A percentile compares a stretch with the other conserved stretches of the same genome.
These are phyloP conservation scores for Auricularia sp. DNA, from an alignment of 768 basidiomycete species.

Conservation along the genomic window DNA sequence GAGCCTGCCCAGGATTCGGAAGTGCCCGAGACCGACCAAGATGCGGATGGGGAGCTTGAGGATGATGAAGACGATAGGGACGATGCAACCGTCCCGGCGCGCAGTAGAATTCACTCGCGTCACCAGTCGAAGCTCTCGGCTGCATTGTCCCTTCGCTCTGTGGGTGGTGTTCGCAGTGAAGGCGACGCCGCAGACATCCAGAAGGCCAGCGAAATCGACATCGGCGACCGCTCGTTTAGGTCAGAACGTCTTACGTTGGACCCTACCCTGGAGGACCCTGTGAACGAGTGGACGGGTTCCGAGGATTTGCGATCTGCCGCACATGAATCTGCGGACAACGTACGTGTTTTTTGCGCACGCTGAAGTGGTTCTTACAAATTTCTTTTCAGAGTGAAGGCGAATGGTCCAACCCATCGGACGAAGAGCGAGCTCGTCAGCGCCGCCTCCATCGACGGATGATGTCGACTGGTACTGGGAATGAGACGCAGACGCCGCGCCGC, in stretches of 20 bases:
- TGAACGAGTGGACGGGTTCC: constrained; percentile 76
- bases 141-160: constrained; percentile 55
- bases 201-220: constrained; percentile 15
- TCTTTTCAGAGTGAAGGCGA: constrained; percentile 64
- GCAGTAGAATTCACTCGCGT: constrained; percentile 52
- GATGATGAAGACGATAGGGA: constrained; percentile 28
- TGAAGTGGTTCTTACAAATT: constrained; percentile 10
- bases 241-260: constrained; percentile 15
- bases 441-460: constrained; percentile 53
- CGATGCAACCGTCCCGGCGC: constrained; percentile 36
- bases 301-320: constrained; percentile 43
- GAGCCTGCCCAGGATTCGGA: constrained; percentile 16
- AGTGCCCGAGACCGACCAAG: constrained; percentile 25
- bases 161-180: constrained; percentile 33
- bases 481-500: constrained; percentile 56
- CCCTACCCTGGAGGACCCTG: constrained; percentile 29
- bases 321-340: constrained; percentile 61
- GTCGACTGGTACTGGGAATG: constrained; percentile 29
- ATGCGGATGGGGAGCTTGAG: constrained; percentile 29
- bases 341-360: constrained; percentile 19
- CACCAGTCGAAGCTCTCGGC: constrained; percentile 59
- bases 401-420: constrained; percentile 87
- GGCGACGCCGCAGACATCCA: constrained; percentile 24
- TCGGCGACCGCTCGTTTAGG: constrained; percentile 3
- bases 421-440: constrained; percentile 66